Base-by-base conservation (phyloP, 345 rosid species). In the Euclidium syriacum region DNA sequence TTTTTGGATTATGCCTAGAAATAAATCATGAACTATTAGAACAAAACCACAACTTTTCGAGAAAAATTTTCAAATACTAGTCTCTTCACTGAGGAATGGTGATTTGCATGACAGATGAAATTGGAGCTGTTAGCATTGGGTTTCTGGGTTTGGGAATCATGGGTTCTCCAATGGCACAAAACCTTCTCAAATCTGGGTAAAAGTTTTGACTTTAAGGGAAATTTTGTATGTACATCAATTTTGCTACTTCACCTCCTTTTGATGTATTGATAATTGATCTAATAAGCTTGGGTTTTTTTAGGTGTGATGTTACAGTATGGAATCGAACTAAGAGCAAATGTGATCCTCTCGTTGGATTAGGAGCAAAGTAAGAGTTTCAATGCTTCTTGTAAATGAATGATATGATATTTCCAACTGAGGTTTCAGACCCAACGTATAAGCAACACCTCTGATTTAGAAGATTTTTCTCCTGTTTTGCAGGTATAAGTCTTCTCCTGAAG, bases 121-220 rank as follows among this genome's bases (percentile, higher is more conserved):
- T 50, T 40, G 71, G 65, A 36, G 34, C 77, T 3, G 71, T 75
- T 38, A 75, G 80, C 35, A 48, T 91, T 69, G 98, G 98, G n/a
- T 88, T 91, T 79, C 81, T 91, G 23, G 96, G 98, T 58, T 64
- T 84, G 67, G 98, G 98, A 74, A 88, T 91, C 72, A 91, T 91
- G 98, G 98, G 95, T 55, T 58, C 83, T 54, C 96, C 98, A 26
- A 91, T 88, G 98, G 92, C 96, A 22, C 88, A 74, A 40, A 91
- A 91, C 82, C 98, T 91, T 80, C 60, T 91, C 51, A 91, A 85
- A 70, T 85, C 92, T 43, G 98, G 96, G 96, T 88, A 88, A 17
- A 68, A n/a, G 6, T 51, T 20, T 19, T 51, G 22, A 53, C 39
- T 48, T 50, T 24, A 6, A 23, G 4, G 16, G 4, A 62, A 24